Conservation (phyloP, 352 stramenopile species). For the Lagenidium giganteum region DNA sequence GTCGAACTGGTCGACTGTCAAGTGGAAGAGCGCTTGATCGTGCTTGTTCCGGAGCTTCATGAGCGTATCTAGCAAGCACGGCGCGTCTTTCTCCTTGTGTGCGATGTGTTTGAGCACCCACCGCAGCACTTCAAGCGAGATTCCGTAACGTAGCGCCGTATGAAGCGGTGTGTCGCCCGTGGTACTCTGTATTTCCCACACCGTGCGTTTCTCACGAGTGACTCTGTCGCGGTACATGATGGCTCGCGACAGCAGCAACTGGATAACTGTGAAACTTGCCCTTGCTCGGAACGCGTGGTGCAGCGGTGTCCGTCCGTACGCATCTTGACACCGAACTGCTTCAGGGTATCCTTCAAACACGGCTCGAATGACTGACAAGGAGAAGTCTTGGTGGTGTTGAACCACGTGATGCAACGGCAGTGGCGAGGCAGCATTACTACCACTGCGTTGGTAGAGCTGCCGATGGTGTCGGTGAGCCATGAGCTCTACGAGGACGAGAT, state of each 20-base stretch:
- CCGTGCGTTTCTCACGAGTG: neutral
- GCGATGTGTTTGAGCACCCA: slow-evolving; percentile 20
- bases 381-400: slow-evolving; percentile 28
- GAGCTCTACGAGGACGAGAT: slow-evolving; percentile 37
- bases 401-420: slow-evolving; percentile 60
- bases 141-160: slow-evolving; percentile 7
- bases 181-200: slow-evolving; percentile 16
- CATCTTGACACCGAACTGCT: slow-evolving; percentile 31
- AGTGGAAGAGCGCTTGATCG: slow-evolving; percentile 38
- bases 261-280: slow-evolving; percentile 14
- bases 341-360: slow-evolving; percentile 38
- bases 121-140: slow-evolving; percentile 28
- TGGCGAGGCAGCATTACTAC: slow-evolving; percentile 24
- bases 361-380: slow-evolving; percentile 22
- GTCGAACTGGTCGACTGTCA: slow-evolving; percentile 29
- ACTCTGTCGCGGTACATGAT: neutral
- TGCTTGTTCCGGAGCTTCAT: slow-evolving; percentile 25
- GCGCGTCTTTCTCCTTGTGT: neutral
- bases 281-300: slow-evolving; percentile 52
- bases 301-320: slow-evolving; percentile 54
- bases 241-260: slow-evolving; percentile 27
- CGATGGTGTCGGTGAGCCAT: slow-evolving; percentile 41
- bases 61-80: slow-evolving; percentile 4
- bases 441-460: slow-evolving; percentile 43
- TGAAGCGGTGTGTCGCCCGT: slow-evolving; percentile 21